Conservation (phyloP, 257 asterid genomes). For the Solanum peruvianum region DNA sequence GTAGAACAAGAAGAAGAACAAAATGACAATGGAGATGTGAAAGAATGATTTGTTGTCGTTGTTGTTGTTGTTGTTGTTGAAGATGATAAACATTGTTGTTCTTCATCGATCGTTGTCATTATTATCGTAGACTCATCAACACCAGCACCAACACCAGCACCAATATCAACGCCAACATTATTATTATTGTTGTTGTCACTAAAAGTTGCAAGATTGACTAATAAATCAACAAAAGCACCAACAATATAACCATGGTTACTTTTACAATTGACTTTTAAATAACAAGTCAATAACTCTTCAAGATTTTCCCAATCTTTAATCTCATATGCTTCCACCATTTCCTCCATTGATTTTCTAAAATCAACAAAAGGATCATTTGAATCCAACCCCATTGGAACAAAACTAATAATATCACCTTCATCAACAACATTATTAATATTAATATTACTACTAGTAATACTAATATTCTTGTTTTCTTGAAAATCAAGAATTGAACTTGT, state of each 20-base stretch:
- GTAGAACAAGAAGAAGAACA: slow-evolving; percentile 30
- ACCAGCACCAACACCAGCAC: neutral
- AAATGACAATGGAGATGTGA: slow-evolving; percentile 57
- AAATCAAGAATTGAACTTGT: slow-evolving; percentile 44
- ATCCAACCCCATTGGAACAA: slow-evolving; percentile 29
- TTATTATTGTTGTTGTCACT: neutral
- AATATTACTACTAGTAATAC: neutral
- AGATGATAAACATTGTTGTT: slow-evolving; percentile 10
- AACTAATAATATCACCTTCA: neutral
- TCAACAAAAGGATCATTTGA: slow-evolving; percentile 55
- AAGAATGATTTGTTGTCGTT: slow-evolving; percentile 21
- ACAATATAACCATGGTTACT: slow-evolving; percentile 48
- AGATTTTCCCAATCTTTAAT: slow-evolving; percentile 38
- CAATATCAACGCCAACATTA: neutral
- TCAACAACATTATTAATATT: neutral
- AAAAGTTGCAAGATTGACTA: slow-evolving; percentile 16
- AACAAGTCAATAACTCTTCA: slow-evolving; percentile 53
- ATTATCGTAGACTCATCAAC: neutral
- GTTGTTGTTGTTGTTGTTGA: slow-evolving; percentile 4
- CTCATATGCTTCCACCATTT: slow-evolving; percentile 59
- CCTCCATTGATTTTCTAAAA: slow-evolving; percentile 67
- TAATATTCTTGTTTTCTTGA: slow-evolving; percentile 9
- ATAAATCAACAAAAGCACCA: slow-evolving; percentile 68
- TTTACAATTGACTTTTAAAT: slow-evolving; percentile 32
- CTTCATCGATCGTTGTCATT: slow-evolving; percentile 1